Base-by-base conservation (phyloP, 345 rosid species). In the Brassica cretica region DNA sequence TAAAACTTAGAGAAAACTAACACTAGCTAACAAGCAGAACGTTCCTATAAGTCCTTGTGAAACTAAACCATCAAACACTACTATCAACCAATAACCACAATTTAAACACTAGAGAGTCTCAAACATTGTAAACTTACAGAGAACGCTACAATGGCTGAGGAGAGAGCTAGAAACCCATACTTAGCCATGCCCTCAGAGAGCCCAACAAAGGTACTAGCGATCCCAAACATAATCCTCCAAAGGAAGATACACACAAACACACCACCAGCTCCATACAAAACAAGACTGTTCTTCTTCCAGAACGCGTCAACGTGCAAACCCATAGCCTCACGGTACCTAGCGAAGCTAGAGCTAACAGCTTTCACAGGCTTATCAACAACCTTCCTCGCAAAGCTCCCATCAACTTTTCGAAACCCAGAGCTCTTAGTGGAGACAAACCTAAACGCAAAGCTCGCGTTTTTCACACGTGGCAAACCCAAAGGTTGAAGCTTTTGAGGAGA, bases 141-240 rank as follows among this genome's bases (percentile, higher is more conserved):
- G 60, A 94, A 92, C 51, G 94, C 91, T 59, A 94, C 98, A 10
- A 92, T 84, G 66, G 98, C 97, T 0, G 97, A 76, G 7, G 98
- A 94, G 76, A 92, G 93, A 9, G 97, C 97, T 3, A 94, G 91
- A 71, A 93, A 91, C 44, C 94, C 99, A 67, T 90, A 95, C 87
- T 95, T 91, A 44, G 96, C 94, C 94, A 93, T 85, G 66, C 97
- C 97, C 81, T 93, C 98, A 4, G 98, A 95, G 44, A 93, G 86
- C 6, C 97, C 92, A 66, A 90, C 87, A 75, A 90, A 90, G 21
- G 96, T 84, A 65, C 80, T 93, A 15, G 99, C 98, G 82, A 93
- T 82, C 1, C 96, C 98, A 77, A 89, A 94, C 96, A 92, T 94
- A 78, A 91, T 78, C 89, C 94, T 87, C 98, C 98, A 94, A 12